phyloP scores from a whole-genome alignment of 495 filamentous ascomycete genomes.

The Tetracladium setigerum region DNA sequence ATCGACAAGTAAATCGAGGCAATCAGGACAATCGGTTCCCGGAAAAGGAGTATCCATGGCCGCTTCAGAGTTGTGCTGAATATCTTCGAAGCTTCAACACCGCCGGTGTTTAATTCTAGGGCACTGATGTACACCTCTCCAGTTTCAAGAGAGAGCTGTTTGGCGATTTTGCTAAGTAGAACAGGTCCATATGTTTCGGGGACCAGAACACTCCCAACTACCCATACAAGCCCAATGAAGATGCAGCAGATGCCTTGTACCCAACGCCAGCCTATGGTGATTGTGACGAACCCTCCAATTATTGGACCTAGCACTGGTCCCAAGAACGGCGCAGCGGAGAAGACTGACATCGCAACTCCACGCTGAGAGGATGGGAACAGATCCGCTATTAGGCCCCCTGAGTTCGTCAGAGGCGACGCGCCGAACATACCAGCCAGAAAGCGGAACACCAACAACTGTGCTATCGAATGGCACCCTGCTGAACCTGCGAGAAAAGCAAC shows the following conservation, averaged over 20 bases:
- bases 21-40: conserved; percentile 78
- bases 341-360: conserved; percentile 59
- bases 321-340: conserved; percentile 62
- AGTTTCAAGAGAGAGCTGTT: conserved; percentile 55
- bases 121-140: conserved; percentile 52
- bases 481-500: conserved; percentile 61
- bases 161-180: conserved; percentile 64
- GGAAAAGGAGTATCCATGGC: conserved; percentile 48
- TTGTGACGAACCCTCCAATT: conserved; percentile 31
- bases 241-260: conserved; percentile 51
- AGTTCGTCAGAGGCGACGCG: conserved; percentile 65
- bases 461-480: conserved; percentile 55
- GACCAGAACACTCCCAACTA: conserved; percentile 54
- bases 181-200: conserved; percentile 78
- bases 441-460: conserved; percentile 63
- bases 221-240: conserved; percentile 60
- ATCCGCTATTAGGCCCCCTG: conserved; percentile 70
- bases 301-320: conserved; percentile 56
- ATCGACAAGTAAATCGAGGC: conserved; percentile 60
- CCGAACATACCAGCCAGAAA: conserved; percentile 81
- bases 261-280: conserved; percentile 45
- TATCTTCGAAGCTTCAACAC: conserved; percentile 31
- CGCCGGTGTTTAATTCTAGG: conserved; percentile 36
- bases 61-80: conserved; percentile 40
- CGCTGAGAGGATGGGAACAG: conserved; percentile 61